A percentile compares a stretch with the other conserved stretches of the same genome.
Conservation (phyloP, 768 basidiomycete genomes). For the Cystofilobasidium bisporidii region DNA sequence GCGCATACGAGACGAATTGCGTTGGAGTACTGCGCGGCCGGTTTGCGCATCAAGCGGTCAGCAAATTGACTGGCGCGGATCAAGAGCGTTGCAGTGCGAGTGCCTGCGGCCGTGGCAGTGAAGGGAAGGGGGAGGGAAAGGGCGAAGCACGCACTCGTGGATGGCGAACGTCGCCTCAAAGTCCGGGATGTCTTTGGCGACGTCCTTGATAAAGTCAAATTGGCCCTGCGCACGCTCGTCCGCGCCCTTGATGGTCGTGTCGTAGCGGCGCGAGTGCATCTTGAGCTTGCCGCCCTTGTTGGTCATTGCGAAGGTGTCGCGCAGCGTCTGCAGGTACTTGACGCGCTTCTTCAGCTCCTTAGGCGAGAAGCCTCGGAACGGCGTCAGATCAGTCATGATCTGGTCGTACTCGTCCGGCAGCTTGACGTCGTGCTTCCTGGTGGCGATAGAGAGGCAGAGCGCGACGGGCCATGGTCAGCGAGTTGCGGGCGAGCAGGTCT, state of each 20-base stretch:
- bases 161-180: conserved; percentile 33
- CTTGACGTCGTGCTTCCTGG: conserved; percentile 34
- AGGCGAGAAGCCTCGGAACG: conserved; percentile 36
- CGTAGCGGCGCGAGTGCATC: conserved; percentile 1
- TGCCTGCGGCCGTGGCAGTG: no score
- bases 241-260: conserved; percentile 31
- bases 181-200: conserved; percentile 32
- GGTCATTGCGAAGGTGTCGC: conserved; percentile 16
- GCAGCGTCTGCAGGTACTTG: conserved; percentile 11
- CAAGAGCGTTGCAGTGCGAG: no score
- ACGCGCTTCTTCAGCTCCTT: conserved; percentile 29
- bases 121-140: no score
- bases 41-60: no score
- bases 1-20: conserved; percentile 31
- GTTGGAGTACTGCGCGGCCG: conserved; percentile 31
- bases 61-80: no score
- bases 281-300: conserved; percentile 12
- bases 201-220: conserved; percentile 29
- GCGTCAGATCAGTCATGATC: conserved; percentile 33
- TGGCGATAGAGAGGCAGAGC: not conserved
- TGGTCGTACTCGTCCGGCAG: conserved; percentile 38
- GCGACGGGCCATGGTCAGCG: not conserved
- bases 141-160: conserved; percentile 27
- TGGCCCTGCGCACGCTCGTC: conserved; percentile 33
- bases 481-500: not conserved